Evolutionary conservation across 1,284 basidiomycete species (phyloP), one percentile per base, ranked within the genome.

Genomic region (Wallemia ichthyophaga): DNA sequence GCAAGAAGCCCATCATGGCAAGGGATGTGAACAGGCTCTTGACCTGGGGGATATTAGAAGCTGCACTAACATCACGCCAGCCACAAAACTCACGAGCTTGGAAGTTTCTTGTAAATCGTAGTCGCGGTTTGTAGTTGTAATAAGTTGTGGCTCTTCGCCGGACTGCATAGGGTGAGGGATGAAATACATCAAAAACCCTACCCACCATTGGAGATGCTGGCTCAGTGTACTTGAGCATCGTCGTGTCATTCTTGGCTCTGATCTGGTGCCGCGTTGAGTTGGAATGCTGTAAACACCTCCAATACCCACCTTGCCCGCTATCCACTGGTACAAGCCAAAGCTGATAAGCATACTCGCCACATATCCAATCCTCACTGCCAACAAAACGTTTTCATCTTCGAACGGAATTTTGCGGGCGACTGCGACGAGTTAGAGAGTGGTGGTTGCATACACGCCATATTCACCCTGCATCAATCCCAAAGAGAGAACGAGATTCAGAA

Each of bases 241-340:
- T 88, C 69, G 85, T 77, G 72, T 96, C 92, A 68, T 96, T 96
- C 77, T 88, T 91, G 66, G 77, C 74, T 76, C 87, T 89, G 71
- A 95, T 80, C 85, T 89, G 65, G n/a, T n/a, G n/a, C n/a, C n/a
- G n/a, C n/a, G n/a, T n/a, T n/a, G n/a, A n/a, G n/a, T n/a, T n/a
- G n/a, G n/a, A n/a, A n/a, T 21, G 37, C 27, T 21, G 24, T 27
- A 17, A 32, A 11, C 21, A 19, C 15, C n/a, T 11, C 19, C 3
- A n/a, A 13, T 27, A 5, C 9, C 17, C 60, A 83, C 82, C 69
- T 77, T 75, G 67, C 75, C 69, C 19, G 83, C 81, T 57, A 78
- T 71, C 65, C 76, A 84, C 73, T 85, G 89, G 73, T 86, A 91
- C 31, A 76, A 69, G 25, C 72, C 78, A 32, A 91, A 71, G 53